Evolutionary conservation across 306 rosid genomes (phyloP).

Genomic region (Delonix regia): DNA sequence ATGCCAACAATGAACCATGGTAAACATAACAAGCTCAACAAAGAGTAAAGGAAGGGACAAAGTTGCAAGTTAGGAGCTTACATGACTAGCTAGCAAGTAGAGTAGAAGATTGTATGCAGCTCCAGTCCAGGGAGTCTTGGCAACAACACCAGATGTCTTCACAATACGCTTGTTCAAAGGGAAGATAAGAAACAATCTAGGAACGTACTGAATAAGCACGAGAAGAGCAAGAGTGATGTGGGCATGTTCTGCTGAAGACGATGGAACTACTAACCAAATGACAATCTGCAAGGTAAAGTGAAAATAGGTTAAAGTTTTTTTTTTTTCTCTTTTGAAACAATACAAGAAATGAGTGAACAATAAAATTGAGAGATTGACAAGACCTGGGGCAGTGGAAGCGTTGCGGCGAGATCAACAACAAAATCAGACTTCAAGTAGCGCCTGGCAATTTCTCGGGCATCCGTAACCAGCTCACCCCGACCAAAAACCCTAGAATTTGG

Average conservation of each 20-base stretch:
- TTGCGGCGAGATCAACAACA: conserved; percentile 83
- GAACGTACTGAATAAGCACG: conserved; percentile 79
- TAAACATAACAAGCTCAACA: background rate
- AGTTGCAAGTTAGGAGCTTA: conserved; percentile 36
- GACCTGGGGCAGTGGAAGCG: conserved; percentile 84
- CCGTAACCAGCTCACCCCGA: conserved; percentile 87
- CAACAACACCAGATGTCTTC: conserved; percentile 76
- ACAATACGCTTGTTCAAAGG: conserved; percentile 76
- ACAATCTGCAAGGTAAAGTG: conserved; percentile 60
- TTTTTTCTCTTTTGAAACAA: too few species aligned
- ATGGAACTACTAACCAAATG: conserved; percentile 80
- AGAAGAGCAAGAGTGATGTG: conserved; percentile 83
- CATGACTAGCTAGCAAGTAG: conserved; percentile 91
- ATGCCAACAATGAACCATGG: conserved; percentile 14
- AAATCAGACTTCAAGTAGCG: conserved; percentile 82
- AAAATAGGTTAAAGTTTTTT: background rate
- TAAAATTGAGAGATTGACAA: background rate
- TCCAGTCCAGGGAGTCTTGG: conserved; percentile 92
- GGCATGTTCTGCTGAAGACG: conserved; percentile 61
- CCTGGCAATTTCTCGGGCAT: conserved; percentile 60
- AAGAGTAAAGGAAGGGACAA: background rate
- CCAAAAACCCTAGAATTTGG: conserved; percentile 86
- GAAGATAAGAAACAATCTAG: conserved; percentile 81
- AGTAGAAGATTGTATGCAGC: conserved; percentile 90
- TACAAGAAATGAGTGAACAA: background rate